phyloP scores from a whole-genome alignment of 345 rosid species.

The Corchorus capsularis region DNA sequence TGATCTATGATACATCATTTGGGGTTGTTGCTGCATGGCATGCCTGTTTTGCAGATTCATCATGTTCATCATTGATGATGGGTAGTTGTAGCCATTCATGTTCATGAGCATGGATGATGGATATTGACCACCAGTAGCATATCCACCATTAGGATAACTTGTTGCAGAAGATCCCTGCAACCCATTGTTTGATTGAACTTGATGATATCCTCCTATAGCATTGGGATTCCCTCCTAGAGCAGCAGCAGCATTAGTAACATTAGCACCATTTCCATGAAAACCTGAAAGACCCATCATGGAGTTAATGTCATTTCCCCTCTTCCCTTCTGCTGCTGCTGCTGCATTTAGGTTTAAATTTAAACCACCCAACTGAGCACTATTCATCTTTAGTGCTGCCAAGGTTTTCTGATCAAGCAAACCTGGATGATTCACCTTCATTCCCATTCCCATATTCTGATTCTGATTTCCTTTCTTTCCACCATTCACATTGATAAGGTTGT shows the following conservation, averaged over 20 bases:
- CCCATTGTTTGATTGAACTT: constrained; percentile 36
- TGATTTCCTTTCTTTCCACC: constrained; percentile 54
- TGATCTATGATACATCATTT: constrained; percentile 70
- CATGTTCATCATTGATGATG: constrained; percentile 46
- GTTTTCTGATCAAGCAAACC: constrained; percentile 50
- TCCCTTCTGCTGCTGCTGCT: constrained; percentile 30
- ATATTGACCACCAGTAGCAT: constrained; percentile 24
- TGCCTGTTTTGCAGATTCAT: constrained; percentile 55
- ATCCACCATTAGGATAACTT: constrained; percentile 34
- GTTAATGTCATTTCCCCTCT: constrained; percentile 42
- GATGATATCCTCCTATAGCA: constrained; percentile 37
- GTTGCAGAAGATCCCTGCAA: constrained; percentile 34
- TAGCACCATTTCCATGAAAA: constrained; percentile 34
- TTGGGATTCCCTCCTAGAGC: constrained; percentile 37
- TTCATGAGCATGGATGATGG: constrained; percentile 49
- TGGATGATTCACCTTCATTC: constrained; percentile 31
- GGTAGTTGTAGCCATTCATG: constrained; percentile 47
- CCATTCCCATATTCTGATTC: constrained; percentile 50
- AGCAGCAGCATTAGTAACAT: constrained; percentile 15
- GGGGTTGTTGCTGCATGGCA: constrained; percentile 51
- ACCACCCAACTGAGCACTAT: constrained; percentile 38
- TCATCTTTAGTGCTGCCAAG: constrained; percentile 57
- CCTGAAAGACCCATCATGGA: constrained; percentile 59
- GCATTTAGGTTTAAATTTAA: constrained; percentile 26
- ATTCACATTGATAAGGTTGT: constrained; percentile 39